Evolutionary conservation across 805 yeast species (phyloP), one percentile per base, ranked within the genome.

Genomic region (Lipomyces yamadae): DNA sequence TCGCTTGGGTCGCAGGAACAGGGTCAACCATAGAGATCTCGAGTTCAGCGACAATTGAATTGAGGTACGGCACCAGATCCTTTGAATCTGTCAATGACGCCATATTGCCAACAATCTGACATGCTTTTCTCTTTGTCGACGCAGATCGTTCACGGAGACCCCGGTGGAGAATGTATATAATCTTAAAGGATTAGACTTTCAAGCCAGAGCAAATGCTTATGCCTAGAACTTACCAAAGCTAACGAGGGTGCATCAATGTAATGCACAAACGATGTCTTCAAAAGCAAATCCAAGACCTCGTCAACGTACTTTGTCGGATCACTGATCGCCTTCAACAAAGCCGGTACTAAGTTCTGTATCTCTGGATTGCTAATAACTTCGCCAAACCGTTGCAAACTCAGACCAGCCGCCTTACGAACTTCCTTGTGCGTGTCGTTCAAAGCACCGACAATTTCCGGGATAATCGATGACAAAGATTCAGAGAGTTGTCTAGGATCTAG

Each of bases 91-190:
- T 97, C 74, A 95, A 82, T 76, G 95, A 92, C 1, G 98, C 92
- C 98, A 95, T 95, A 76, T 95, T 95, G 70, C 99, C 99, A 37
- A 95, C 98, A 81, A 95, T 94, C 79, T 95, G 98, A 78, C 98
- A 93, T 0, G 98, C 94, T 77, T 92, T 92, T 77, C 90, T 86
- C 81, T 94, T 95, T 4, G 95, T 91, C 55, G 87, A 83, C 0
- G 98, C 98, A n/a, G 97, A 90, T 74, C 99, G 83, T 72, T 94
- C 98, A 61, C 85, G 86, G 90, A 95, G 87, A 80, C 98, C 99
- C 78, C 99, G 86, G 76, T 92, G 95, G 58, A 95, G 89, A 61
- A 95, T 97, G 76, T 93, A 97, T 69, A 93, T 91, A 58, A 68
- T 66, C 70, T 24, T 67, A 56, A 6, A 33, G 5, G 33, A 15